Percentiles rank a stretch among this genome's conserved stretches.
Conservation (phyloP, 1,284 basidiomycete species). For the Leccinum pallidistipes region DNA sequence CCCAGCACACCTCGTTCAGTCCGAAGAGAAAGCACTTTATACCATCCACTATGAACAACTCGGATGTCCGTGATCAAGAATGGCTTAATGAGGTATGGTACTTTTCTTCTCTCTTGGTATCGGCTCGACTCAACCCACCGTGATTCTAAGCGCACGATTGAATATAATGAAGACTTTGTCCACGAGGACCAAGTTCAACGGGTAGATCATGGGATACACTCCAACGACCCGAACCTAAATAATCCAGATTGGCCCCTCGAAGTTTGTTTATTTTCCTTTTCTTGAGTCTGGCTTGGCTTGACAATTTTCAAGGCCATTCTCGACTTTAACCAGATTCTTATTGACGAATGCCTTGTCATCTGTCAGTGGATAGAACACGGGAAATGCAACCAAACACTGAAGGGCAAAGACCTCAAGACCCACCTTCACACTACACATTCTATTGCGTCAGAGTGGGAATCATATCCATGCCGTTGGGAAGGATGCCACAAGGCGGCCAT, state of each 20-base stretch:
- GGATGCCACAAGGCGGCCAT: conserved; percentile 1
- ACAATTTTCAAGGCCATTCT: conserved; percentile 2
- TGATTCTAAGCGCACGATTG: neutral
- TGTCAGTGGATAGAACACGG: conserved; percentile 14
- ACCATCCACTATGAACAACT: neutral
- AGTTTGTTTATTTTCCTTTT: conserved; percentile 2
- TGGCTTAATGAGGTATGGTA: conserved; percentile 7
- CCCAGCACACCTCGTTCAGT: neutral
- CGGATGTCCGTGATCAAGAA: neutral
- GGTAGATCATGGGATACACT: neutral
- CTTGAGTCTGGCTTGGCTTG: neutral
- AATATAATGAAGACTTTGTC: neutral
- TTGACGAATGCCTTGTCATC: conserved; percentile 4
- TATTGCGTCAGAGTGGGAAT: neutral
- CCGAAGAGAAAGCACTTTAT: neutral
- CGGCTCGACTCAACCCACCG: neutral
- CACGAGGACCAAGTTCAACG: neutral
- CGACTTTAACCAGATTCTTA: neutral
- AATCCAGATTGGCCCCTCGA: neutral
- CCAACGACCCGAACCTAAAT: neutral
- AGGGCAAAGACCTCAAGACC: conserved; percentile 1
- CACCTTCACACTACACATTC: conserved; percentile 14
- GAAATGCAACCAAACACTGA: neutral
- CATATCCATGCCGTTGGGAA: conserved; percentile 16
- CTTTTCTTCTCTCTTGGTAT: neutral